A percentile compares a stretch with the other conserved stretches of the same genome.
Conservation (phyloP, 106 monocot genomes). For the Dendrobium catenatum region DNA sequence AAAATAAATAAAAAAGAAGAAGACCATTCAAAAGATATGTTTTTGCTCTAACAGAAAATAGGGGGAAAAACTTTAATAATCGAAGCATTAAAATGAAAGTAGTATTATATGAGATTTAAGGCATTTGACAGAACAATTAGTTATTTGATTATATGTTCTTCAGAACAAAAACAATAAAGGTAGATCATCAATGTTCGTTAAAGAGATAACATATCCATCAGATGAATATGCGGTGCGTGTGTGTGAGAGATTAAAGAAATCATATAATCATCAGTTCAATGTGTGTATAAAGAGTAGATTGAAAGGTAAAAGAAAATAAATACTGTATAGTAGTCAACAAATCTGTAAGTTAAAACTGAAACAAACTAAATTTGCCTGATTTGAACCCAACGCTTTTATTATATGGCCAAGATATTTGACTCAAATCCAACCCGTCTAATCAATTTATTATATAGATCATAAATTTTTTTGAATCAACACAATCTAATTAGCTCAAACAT, state of each 20-base stretch:
- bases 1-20: constrained; percentile 2
- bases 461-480: no score
- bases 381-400: no score
- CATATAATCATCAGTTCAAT: not conserved
- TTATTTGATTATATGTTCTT: not conserved
- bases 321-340: no score
- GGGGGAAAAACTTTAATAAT: not conserved
- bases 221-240: not conserved
- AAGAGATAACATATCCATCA: not conserved
- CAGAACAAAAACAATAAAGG: not conserved
- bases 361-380: no score
- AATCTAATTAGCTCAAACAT: no score
- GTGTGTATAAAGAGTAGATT: no score
- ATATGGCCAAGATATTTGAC: no score
- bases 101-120: not conserved
- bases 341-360: no score
- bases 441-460: no score
- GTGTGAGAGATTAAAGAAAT: not conserved
- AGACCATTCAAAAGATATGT: not conserved
- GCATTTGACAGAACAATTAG: not conserved
- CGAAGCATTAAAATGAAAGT: not conserved
- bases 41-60: not conserved
- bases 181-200: not conserved
- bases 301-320: no score
- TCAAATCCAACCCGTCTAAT: no score